Conservation (phyloP, 1,284 basidiomycete genomes). For the Apiotrichum siamense region DNA sequence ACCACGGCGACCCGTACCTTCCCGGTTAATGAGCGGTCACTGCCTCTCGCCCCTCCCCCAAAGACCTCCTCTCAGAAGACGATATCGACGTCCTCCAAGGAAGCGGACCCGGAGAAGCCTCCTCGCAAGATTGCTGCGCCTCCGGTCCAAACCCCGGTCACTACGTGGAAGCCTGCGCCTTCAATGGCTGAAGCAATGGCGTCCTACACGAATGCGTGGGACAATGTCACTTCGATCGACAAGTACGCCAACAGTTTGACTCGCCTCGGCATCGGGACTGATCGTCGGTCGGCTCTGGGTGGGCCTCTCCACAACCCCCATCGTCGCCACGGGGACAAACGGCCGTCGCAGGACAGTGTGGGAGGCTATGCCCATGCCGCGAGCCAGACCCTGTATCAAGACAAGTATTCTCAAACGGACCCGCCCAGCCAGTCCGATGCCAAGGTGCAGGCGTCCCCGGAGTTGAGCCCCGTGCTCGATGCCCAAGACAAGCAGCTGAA, state of each 20-base stretch:
- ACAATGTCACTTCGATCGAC: slow-evolving; percentile 67
- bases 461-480: not conserved
- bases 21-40: too few species aligned
- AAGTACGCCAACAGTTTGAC: slow-evolving; percentile 63
- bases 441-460: slow-evolving; percentile 27
- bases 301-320: slow-evolving; percentile 24
- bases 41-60: not conserved
- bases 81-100: too few species aligned
- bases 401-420: slow-evolving; percentile 36
- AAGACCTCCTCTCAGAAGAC: too few species aligned
- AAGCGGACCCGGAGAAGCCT: too few species aligned
- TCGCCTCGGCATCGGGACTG: slow-evolving; percentile 20
- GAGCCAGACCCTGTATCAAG: slow-evolving; percentile 31
- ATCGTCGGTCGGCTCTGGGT: not conserved
- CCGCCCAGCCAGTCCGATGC: slow-evolving; percentile 20
- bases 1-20: too few species aligned
- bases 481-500: not conserved
- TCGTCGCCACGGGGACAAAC: not conserved
- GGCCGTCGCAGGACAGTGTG: slow-evolving; percentile 18
- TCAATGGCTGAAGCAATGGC: slow-evolving; percentile 52
- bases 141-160: too few species aligned
- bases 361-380: slow-evolving; percentile 32
- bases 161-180: not conserved
- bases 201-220: slow-evolving; percentile 73
- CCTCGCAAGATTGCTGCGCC: slow-evolving; percentile 44